phyloP scores from a whole-genome alignment of 306 rosid genomes.

The Leucaena leucocephala region DNA sequence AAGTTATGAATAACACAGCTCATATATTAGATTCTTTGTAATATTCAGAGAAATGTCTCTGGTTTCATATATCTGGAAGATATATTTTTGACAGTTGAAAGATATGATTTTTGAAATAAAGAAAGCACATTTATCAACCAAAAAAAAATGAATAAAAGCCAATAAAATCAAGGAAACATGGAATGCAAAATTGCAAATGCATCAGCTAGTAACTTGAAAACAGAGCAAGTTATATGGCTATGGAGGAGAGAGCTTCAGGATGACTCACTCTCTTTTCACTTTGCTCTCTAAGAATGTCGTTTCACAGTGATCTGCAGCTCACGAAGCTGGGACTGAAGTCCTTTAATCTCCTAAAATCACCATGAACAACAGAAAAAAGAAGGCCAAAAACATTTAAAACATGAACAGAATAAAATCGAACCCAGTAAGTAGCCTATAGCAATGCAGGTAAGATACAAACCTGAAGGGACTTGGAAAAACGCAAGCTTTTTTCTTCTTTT shows the following conservation, averaged over 20 bases:
- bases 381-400: neutral
- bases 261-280: conserved; percentile 66
- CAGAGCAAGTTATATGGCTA: neutral
- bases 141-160: neutral
- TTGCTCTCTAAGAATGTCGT: conserved; percentile 56
- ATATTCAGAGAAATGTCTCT: neutral
- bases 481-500: conserved; percentile 36
- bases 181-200: neutral
- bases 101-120: neutral
- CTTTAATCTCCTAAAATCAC: conserved; percentile 63
- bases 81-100: neutral
- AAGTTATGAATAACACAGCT: neutral
- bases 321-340: conserved; percentile 72
- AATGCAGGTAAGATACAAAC: conserved; percentile 37
- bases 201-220: neutral
- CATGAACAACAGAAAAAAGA: neutral
- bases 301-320: conserved; percentile 83
- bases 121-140: neutral
- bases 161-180: neutral
- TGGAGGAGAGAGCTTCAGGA: neutral
- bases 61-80: neutral
- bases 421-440: neutral
- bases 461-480: conserved; percentile 66
- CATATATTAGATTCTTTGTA: neutral
- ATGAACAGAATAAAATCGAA: neutral